phyloP scores from a whole-genome alignment of 179 eudicot genomes.

The Amaranthus tricolor region DNA sequence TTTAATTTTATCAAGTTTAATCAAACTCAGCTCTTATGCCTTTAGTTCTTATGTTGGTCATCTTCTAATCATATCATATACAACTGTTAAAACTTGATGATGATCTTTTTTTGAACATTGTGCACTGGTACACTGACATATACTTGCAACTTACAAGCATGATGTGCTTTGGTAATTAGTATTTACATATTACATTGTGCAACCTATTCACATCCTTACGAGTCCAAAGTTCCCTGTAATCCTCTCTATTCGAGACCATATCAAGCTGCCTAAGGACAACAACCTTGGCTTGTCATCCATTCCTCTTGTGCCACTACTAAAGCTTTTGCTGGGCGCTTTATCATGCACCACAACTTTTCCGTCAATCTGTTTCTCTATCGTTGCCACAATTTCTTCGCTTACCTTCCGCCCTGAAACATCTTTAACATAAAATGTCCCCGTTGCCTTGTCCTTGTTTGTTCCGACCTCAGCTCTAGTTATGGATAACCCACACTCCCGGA shows the following conservation, averaged over 20 bases:
- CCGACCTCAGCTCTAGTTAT: conserved; percentile 68
- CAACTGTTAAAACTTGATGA: not conserved
- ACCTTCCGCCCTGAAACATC: conserved; percentile 30
- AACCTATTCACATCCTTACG: conserved; percentile 10
- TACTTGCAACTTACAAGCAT: not conserved
- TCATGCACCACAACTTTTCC: conserved; percentile 23
- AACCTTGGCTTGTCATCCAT: conserved; percentile 18
- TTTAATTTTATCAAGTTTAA: no score
- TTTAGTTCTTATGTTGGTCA: no score
- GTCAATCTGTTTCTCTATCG: conserved; percentile 23
- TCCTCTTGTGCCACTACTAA: not conserved
- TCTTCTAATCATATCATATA: not conserved
- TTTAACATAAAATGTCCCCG: conserved; percentile 59
- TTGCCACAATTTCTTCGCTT: conserved; percentile 24
- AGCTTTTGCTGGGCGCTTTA: not conserved
- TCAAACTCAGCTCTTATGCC: no score
- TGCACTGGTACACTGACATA: not conserved
- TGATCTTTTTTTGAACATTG: conserved; percentile 3
- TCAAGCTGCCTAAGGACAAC: conserved; percentile 29
- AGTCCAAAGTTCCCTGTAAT: conserved; percentile 26
- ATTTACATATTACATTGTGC: not conserved
- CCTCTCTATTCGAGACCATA: conserved; percentile 32
- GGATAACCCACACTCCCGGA: conserved; percentile 69
- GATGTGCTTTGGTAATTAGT: not conserved
- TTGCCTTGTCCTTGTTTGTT: conserved; percentile 47